Conservation (phyloP, 2,329 filamentous ascomycete genomes). For the Hypoxylon sp. region DNA sequence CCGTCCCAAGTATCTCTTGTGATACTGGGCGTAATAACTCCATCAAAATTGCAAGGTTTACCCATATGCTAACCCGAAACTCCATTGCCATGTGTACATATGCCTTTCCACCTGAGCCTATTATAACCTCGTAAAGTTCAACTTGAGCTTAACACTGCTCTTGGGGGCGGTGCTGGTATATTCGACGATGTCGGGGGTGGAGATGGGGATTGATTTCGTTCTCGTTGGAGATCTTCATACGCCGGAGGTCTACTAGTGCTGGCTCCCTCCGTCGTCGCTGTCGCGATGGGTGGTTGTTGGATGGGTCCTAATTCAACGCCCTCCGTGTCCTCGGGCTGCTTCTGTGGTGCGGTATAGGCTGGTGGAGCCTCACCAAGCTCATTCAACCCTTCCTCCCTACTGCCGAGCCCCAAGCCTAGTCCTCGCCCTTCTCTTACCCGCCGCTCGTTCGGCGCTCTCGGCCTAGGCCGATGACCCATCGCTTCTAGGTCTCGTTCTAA, state of each 20-base stretch:
- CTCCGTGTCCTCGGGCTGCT: slow-evolving; percentile 39
- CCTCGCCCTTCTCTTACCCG: slow-evolving; percentile 25
- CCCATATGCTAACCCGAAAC: slow-evolving; percentile 30
- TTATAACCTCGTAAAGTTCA: slow-evolving; percentile 20
- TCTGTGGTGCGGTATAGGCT: slow-evolving; percentile 49
- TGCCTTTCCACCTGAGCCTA: slow-evolving; percentile 1
- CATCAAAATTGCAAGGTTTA: slow-evolving; percentile 11
- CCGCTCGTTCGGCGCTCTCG: slow-evolving; percentile 29
- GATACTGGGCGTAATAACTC: slow-evolving; percentile 4
- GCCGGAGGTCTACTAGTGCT: slow-evolving; percentile 35
- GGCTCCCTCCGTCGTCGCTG: slow-evolving; percentile 13
- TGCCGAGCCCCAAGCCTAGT: slow-evolving; percentile 41
- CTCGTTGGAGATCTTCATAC: slow-evolving; percentile 41
- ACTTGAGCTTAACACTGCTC: slow-evolving; percentile 41
- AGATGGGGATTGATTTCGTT: slow-evolving; percentile 14
- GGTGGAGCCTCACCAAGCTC: slow-evolving; percentile 55
- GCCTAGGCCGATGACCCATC: slow-evolving; percentile 35
- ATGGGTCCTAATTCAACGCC: slow-evolving; percentile 45
- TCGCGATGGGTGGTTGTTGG: slow-evolving; percentile 22
- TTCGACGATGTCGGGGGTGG: slow-evolving; percentile 19
- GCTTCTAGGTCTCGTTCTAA: slow-evolving; percentile 49
- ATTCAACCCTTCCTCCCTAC: slow-evolving; percentile 54
- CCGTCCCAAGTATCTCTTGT: slow-evolving; percentile 23
- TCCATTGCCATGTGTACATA: slow-evolving; percentile 26
- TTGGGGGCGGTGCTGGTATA: slow-evolving; percentile 44